Base-by-base conservation (phyloP, 176 grass and related monocot genomes). In the Carex scoparia region DNA sequence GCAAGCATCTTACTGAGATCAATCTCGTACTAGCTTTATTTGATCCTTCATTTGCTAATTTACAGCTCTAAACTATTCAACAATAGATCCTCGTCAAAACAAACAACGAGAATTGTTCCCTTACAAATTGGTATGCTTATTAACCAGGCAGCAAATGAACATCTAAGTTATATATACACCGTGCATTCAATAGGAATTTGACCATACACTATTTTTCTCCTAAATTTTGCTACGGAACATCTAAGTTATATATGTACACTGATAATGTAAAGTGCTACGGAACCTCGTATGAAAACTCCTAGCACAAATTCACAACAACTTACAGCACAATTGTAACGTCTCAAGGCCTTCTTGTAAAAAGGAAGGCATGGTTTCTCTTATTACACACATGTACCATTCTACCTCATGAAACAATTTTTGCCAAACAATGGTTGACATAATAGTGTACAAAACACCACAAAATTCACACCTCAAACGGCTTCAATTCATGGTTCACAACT, bases 391-490 rank as follows among this genome's bases (percentile, higher is more conserved):
- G 46, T 28, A 79, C 13, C 9, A 81, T 61, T 40, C 79, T 18
- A 81, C 13, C 68, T n/a, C 68, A 70, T 18, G 66, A 38, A 40
- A 40, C 33, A 69, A 18, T 40, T 38, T 69, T 69, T 61, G 35
- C 19, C 44, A 78, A 78, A 12, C 23, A 80, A 81, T 42, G 14
- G 32, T 40, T 81, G 30, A 4, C 15, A 60, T 61, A 60, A 40
- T 81, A 56, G 38, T 46, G 42, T 10, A 66, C 35, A 65, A 65
- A 51, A 64, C 1, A 70, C 68, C 60, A 27, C 18, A 7, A 23
- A 65, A 44, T 31, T 82, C 61, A 82, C 30, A 48, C 85, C 1
- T 93, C 91, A 33, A 96, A 96, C 40, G 87, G 0, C n/a, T 28
- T 80, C 31, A 96, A 53, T 57, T 46, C 40, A 58, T 23, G 13